Evolutionary conservation across 2,329 filamentous ascomycete genomes (phyloP).

Genomic region (Botrytis byssoidea): DNA sequence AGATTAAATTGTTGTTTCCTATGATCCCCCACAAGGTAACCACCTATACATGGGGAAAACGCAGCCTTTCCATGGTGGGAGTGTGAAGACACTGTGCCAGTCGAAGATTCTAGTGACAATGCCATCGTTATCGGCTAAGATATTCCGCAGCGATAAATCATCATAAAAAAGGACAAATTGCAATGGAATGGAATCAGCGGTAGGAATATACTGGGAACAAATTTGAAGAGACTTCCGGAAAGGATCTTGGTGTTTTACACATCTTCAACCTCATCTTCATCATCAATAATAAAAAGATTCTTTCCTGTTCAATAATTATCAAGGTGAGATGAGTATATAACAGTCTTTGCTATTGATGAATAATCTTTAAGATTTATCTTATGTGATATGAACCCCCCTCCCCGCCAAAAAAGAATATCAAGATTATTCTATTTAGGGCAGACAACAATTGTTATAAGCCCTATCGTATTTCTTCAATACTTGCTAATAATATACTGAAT

Average conservation of each 20-base stretch:
- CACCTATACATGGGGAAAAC: conserved; percentile 31
- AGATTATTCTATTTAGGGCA: neutral
- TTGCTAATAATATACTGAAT: neutral
- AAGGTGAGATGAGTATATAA: conserved; percentile 11
- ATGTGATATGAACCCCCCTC: conserved; percentile 12
- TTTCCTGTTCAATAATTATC: neutral
- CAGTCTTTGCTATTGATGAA: conserved; percentile 19
- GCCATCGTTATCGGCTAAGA: conserved; percentile 43
- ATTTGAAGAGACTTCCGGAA: conserved; percentile 34
- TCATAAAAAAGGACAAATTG: conserved; percentile 41
- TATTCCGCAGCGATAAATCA: conserved; percentile 43
- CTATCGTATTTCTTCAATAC: neutral
- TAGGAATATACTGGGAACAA: conserved; percentile 40
- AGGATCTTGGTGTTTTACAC: conserved; percentile 35
- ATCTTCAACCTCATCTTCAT: conserved; percentile 38
- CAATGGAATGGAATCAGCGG: conserved; percentile 31
- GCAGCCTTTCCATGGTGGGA: conserved; percentile 43
- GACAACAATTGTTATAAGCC: neutral
- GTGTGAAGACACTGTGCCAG: conserved; percentile 45
- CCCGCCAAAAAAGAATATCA: neutral
- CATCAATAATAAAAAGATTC: neutral
- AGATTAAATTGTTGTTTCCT: too few relatives aligned
- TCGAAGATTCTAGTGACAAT: conserved; percentile 43
- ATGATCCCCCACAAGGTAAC: too few relatives aligned
- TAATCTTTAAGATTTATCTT: conserved; percentile 12